Base-by-base conservation (phyloP, 495 filamentous ascomycete genomes). In the Xylaria cubensis region DNA sequence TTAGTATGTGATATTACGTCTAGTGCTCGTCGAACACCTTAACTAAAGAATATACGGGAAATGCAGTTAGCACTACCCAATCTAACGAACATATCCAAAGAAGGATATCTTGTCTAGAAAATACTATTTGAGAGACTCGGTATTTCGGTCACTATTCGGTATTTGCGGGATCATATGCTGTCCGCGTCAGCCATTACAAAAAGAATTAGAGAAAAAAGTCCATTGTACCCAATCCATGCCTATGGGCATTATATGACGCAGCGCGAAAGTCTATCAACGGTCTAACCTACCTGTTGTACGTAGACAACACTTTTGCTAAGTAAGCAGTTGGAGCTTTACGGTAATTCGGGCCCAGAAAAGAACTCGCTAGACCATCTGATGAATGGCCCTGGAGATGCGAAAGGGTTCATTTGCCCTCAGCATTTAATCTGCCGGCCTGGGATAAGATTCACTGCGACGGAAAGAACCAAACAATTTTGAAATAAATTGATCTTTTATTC, bases 381-480 rank as follows among this genome's bases (percentile, higher is more conserved):
- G 2, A 73, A 70, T 12, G 88, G 87, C 2, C 75, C 85, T 5
- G 78, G 72, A 17, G 83, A 75, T 29, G 86, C 90, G 8, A 99
- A 99, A 82, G 96, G 96, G n/a, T 98, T 92, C 76, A 84, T 97
- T 42, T 99, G 96, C 76, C 96, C 96, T 0, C 78, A 81, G 71
- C 90, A 93, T 32, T 98, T 95, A 12, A 75, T 90, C 9, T 99
- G 96, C 78, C 86, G n/a, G 8, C 10, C 9, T 26, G 15, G 3
- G 5, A 26, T 17, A 56, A 32, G 13, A 13, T 24, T 17, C 5
- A 32, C 10, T 32, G 10, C 53, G 4, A 56, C 10, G 3, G 29
- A 32, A 56, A 32, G 5, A 3, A 56, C 5, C 26, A 17, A 15
- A 32, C 13, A 1, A 13, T 55, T 17, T 29, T 58, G 1, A 3